A percentile compares a stretch with the other conserved stretches of the same genome.
phyloP scores from a whole-genome alignment of 2,329 filamentous ascomycete species.

The Aspergillus pseudonomiae region DNA sequence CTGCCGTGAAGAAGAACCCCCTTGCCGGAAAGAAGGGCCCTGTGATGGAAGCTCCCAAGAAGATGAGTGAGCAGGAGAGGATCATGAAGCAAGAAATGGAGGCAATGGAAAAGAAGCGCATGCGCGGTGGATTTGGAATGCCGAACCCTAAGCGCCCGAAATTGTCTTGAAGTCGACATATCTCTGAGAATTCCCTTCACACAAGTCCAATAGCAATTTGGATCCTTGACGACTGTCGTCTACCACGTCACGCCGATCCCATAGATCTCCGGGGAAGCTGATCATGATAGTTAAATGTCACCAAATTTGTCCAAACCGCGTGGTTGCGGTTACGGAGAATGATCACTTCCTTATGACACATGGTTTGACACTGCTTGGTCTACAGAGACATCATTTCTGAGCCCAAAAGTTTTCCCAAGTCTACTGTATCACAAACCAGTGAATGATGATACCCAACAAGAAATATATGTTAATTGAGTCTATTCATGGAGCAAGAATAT shows the following conservation, averaged over 20 bases:
- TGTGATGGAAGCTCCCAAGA: constrained; percentile 66
- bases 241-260: not conserved
- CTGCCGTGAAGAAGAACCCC: constrained; percentile 68
- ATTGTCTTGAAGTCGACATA: constrained; percentile 27
- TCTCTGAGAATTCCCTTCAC: not conserved
- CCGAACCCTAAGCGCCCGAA: constrained; percentile 39
- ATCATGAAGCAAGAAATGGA: constrained; percentile 80
- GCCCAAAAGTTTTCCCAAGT: not conserved
- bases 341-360: not conserved
- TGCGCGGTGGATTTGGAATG: constrained; percentile 35
- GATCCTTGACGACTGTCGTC: not conserved
- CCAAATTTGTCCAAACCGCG: not conserved
- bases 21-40: constrained; percentile 68
- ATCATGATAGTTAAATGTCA: not conserved
- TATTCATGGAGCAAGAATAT: not conserved
- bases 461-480: not conserved
- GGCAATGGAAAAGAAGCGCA: constrained; percentile 67
- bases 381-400: not conserved
- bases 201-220: not conserved
- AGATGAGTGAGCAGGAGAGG: constrained; percentile 83
- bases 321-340: not conserved
- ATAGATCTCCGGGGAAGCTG: not conserved
- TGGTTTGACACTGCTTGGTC: not conserved
- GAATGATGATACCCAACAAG: not conserved
- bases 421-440: not conserved